A percentile compares a stretch with the other conserved stretches of the same genome.
Conservation (phyloP, 176 grass and related monocot genomes). For the Lolium rigidum region DNA sequence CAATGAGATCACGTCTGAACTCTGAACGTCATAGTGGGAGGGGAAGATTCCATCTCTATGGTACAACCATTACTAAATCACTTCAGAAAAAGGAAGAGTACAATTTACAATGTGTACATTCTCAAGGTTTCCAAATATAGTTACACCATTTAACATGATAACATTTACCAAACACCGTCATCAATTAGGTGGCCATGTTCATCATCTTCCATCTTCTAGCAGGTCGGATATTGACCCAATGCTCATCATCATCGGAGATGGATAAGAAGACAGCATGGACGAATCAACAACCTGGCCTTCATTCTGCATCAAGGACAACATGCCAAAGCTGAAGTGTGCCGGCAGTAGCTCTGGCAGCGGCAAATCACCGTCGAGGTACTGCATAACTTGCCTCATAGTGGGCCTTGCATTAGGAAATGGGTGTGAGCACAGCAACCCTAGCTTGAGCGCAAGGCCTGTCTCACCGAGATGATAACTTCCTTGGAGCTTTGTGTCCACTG, state of each 20-base stretch:
- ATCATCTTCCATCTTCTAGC: slow-evolving; percentile 28
- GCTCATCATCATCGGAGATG: slow-evolving; percentile 25
- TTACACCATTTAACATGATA: neutral
- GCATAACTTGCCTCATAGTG: slow-evolving; percentile 35
- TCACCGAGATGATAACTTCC: neutral
- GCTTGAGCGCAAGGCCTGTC: slow-evolving; percentile 14
- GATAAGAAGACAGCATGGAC: slow-evolving; percentile 1
- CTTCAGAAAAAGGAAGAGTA: neutral
- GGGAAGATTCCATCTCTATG: neutral
- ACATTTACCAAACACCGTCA: neutral
- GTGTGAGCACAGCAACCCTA: slow-evolving; percentile 39
- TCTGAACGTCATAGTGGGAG: too few relatives aligned
- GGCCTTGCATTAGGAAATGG: slow-evolving; percentile 19
- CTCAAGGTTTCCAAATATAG: neutral
- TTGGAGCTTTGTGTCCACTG: neutral
- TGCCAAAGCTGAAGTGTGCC: slow-evolving; percentile 4
- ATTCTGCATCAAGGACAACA: slow-evolving; percentile 2
- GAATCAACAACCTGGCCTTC: slow-evolving; percentile 8
- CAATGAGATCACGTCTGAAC: too few relatives aligned
- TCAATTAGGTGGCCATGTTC: neutral
- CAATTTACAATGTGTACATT: neutral
- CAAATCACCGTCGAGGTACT: slow-evolving; percentile 32
- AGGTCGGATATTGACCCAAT: slow-evolving; percentile 23
- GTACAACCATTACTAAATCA: neutral
- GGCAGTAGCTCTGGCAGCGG: neutral